These are phyloP conservation scores for Thielaviopsis euricoi DNA, from an alignment of 2,329 filamentous ascomycete species.

Conservation along the genomic window DNA sequence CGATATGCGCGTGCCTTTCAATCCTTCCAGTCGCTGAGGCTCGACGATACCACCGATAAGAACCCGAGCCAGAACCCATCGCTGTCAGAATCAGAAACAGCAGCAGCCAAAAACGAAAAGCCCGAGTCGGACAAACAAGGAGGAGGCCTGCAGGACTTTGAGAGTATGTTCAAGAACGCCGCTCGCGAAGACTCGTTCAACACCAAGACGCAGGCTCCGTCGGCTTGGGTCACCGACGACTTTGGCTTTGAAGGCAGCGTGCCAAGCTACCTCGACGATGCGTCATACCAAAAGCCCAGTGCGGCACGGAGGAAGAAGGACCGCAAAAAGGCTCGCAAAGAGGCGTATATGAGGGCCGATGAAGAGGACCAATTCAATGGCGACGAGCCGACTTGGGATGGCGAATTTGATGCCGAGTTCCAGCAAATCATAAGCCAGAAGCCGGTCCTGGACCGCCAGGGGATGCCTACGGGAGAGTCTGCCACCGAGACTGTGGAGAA, in stretches of 20 bases:
- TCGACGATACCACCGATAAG: neutral
- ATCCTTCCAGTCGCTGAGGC: neutral
- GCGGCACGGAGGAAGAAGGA: neutral
- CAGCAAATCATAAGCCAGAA: neutral
- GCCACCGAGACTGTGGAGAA: neutral
- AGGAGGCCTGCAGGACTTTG: neutral
- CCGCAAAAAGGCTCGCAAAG: neutral
- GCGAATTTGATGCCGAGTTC: neutral
- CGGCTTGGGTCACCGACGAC: slow-evolving; percentile 7
- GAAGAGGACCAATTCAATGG: neutral
- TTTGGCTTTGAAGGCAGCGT: slow-evolving; percentile 3
- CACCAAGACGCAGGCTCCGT: neutral
- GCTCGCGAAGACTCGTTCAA: slow-evolving; percentile 2
- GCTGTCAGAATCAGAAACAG: too few relatives aligned
- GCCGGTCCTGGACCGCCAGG: neutral
- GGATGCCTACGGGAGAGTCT: neutral
- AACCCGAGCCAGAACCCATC: neutral
- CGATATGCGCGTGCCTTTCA: neutral
- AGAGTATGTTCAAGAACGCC: neutral
- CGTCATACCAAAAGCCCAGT: neutral
- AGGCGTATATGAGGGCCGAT: neutral
- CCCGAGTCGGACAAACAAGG: neutral
- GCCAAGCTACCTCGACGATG: neutral
- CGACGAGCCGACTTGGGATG: neutral
- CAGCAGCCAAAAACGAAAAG: neutral